Percentiles rank a stretch among this genome's conserved stretches.
These are phyloP conservation scores for Vanrija sp. DNA, from an alignment of 1,284 basidiomycete species.

Conservation along the genomic window DNA sequence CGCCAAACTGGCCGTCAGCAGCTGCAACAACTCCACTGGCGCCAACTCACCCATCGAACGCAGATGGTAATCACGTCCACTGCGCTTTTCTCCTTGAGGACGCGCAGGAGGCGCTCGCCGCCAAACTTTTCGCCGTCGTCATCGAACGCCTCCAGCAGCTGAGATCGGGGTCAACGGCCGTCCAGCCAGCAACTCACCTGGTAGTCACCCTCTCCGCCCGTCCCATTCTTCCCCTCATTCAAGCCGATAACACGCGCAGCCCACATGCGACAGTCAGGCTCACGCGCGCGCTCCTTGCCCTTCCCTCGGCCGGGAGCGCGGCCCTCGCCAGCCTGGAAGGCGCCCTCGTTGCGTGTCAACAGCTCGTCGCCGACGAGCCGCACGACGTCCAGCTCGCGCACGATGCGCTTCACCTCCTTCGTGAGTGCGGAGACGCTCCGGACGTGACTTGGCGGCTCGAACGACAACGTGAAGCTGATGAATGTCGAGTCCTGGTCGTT, in stretches of 20 bases:
- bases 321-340: conserved; percentile 35
- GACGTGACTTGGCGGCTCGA: conserved; percentile 27
- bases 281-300: conserved; percentile 33
- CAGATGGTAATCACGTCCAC: conserved; percentile 43
- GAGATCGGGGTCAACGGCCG: not conserved
- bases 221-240: conserved; percentile 40
- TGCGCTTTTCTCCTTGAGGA: conserved; percentile 32
- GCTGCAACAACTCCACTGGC: not conserved
- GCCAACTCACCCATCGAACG: conserved; percentile 37
- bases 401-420: conserved; percentile 33
- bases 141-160: conserved; percentile 40
- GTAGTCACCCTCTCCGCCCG: conserved; percentile 42
- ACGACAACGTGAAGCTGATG: conserved; percentile 31
- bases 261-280: conserved; percentile 48
- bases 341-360: conserved; percentile 28
- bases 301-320: conserved; percentile 15
- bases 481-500: conserved; percentile 38
- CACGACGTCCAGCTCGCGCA: conserved; percentile 38
- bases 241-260: conserved; percentile 34
- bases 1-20: conserved; percentile 31
- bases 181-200: conserved; percentile 24
- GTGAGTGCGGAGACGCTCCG: conserved; percentile 20
- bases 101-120: conserved; percentile 37
- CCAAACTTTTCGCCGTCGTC: conserved; percentile 48
- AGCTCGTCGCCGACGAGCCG: conserved; percentile 26